These are phyloP conservation scores for Syncephalastrum racemosum DNA, from an alignment of 371 early-diverging fungal species.

Conservation along the genomic window DNA sequence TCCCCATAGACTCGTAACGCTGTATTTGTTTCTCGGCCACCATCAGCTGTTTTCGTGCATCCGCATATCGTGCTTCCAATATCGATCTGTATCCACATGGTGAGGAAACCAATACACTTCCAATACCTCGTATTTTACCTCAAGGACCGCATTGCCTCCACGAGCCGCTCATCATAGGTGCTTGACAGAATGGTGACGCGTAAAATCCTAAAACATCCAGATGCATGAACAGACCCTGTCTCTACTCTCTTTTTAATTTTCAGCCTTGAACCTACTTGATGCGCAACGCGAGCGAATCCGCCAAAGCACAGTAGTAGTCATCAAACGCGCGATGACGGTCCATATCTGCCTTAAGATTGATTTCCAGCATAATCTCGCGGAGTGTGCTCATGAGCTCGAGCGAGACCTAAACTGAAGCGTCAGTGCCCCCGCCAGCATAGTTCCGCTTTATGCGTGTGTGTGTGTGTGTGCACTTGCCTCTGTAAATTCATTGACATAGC, in stretches of 20 bases:
- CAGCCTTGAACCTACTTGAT: slow-evolving; percentile 13
- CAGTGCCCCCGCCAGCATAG: no score
- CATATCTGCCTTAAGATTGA: no score
- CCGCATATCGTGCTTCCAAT: slow-evolving; percentile 9
- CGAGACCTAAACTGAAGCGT: no score
- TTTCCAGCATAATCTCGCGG: no score
- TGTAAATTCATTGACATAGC: slow-evolving; percentile 4
- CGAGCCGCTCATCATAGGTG: slow-evolving; percentile 11
- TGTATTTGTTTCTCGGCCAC: slow-evolving; percentile 11
- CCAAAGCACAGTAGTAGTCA: slow-evolving; percentile 14
- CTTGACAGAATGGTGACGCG: slow-evolving; percentile 8
- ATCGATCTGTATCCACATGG: slow-evolving; percentile 5
- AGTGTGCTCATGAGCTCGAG: no score
- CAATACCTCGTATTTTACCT: slow-evolving; percentile 4
- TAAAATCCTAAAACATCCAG: slow-evolving; percentile 9
- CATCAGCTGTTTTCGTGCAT: slow-evolving; percentile 10
- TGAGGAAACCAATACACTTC: neutral
- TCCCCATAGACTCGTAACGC: slow-evolving; percentile 14
- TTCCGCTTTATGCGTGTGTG: no score
- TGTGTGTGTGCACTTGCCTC: slow-evolving; percentile 5
- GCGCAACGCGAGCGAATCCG: slow-evolving; percentile 10
- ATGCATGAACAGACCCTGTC: no score
- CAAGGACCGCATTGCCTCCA: slow-evolving; percentile 8
- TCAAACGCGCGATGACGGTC: slow-evolving; percentile 5
- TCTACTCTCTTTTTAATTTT: neutral